phyloP scores from a whole-genome alignment of 805 yeast species.

The Starmerella floris region DNA sequence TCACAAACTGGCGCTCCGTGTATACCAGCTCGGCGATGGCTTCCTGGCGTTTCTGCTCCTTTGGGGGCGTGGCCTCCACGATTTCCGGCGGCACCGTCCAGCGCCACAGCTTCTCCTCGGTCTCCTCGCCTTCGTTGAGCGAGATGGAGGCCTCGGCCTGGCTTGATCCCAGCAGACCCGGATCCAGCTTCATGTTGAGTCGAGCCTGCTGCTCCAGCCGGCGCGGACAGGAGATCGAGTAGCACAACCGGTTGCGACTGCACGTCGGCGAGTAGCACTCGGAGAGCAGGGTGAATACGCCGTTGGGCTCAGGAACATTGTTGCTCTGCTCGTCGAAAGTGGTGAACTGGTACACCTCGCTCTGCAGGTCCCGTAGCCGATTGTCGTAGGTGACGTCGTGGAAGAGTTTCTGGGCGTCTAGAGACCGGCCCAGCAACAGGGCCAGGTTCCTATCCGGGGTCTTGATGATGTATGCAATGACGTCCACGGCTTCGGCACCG shows the following conservation, averaged over 20 bases:
- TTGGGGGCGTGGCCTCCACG: constrained; percentile 64
- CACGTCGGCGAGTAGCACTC: constrained; percentile 97
- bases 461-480: constrained; percentile 69
- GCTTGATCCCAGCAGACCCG: constrained; percentile 54
- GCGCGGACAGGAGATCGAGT: constrained; percentile 92
- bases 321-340: constrained; percentile 16
- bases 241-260: constrained; percentile 73
- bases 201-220: constrained; percentile 92
- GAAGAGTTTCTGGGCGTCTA: constrained; percentile 87
- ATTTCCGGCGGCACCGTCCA: constrained; percentile 73
- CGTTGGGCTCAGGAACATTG: constrained; percentile 41
- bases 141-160: constrained; percentile 35
- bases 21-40: constrained; percentile 85
- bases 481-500: constrained; percentile 86
- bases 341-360: constrained; percentile 72
- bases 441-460: constrained; percentile 90
- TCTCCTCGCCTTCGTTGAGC: constrained; percentile 51
- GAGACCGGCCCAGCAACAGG: constrained; percentile 70
- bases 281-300: constrained; percentile 82
- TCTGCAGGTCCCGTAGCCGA: constrained; percentile 71
- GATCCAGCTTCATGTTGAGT: constrained; percentile 73
- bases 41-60: constrained; percentile 86
- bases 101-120: constrained; percentile 66
- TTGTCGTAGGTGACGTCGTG: constrained; percentile 95
- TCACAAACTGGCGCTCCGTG: constrained; percentile 90